Conservation (phyloP, 805 yeast genomes). For the Yarrowia sp. region DNA sequence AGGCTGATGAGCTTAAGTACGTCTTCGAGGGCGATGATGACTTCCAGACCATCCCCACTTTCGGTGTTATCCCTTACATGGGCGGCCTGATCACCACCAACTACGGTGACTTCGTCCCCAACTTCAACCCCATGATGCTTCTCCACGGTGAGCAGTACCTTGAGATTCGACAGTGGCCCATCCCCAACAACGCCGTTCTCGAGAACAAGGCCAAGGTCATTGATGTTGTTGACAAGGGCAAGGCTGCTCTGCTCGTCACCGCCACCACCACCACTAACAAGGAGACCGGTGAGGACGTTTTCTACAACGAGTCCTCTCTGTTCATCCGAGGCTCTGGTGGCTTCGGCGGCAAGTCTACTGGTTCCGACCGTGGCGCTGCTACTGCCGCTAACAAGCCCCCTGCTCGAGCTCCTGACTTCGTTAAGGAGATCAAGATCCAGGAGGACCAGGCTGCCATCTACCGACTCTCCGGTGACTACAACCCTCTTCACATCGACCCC, state of each 20-base stretch:
- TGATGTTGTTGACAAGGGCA: conserved; percentile 78
- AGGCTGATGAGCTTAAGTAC: conserved; percentile 69
- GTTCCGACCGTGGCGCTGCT: conserved; percentile 59
- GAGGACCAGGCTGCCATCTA: conserved; percentile 83
- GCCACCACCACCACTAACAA: conserved; percentile 68
- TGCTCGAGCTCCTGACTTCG: conserved; percentile 62
- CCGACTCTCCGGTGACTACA: conserved; percentile 89
- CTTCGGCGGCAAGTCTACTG: conserved; percentile 50
- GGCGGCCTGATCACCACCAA: conserved; percentile 53
- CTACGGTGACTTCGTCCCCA: conserved; percentile 61
- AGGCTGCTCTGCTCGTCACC: conserved; percentile 72
- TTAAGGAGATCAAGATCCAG: conserved; percentile 54
- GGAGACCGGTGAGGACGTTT: conserved; percentile 63
- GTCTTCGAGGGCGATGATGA: conserved; percentile 71
- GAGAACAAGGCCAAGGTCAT: conserved; percentile 65
- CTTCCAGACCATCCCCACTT: conserved; percentile 84
- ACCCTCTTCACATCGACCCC: conserved; percentile 95
- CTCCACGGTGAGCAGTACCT: conserved; percentile 95
- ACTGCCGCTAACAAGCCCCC: conserved; percentile 64
- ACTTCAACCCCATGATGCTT: conserved; percentile 84
- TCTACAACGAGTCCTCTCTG: conserved; percentile 78
- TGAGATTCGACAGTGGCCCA: conserved; percentile 69
- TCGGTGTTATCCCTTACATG: conserved; percentile 87
- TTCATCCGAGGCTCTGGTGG: conserved; percentile 74
- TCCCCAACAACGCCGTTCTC: conserved; percentile 68